These are phyloP conservation scores for Trebouxia gelatinosa DNA, from an alignment of 163 green algal species.

Conservation along the genomic window DNA sequence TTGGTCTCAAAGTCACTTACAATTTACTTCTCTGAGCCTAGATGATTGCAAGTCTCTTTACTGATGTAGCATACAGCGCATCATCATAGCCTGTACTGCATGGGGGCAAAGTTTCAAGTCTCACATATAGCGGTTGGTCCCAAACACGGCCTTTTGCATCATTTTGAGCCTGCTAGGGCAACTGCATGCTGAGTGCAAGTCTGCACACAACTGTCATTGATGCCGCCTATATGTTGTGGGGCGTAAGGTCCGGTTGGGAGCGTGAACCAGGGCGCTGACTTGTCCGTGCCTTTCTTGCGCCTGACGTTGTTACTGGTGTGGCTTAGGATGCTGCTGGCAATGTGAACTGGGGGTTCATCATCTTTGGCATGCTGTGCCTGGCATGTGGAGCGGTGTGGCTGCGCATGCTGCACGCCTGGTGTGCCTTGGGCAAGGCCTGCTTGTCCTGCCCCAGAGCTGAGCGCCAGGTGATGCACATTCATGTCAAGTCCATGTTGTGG, in stretches of 20 bases:
- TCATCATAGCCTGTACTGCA: too few species aligned
- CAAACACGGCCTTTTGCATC: too few species aligned
- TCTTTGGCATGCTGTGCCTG: slow-evolving; percentile 16
- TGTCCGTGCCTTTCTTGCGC: not conserved
- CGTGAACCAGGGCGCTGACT: not conserved
- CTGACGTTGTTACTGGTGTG: not conserved
- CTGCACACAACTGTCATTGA: not conserved
- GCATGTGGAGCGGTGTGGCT: slow-evolving; percentile 22
- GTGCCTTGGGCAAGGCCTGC: slow-evolving; percentile 10
- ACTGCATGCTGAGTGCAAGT: not conserved
- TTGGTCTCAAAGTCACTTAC: too few species aligned
- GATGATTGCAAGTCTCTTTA: too few species aligned
- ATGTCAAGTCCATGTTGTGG: too few species aligned
- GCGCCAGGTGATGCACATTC: slow-evolving; percentile 7
- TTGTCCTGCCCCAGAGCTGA: not conserved
- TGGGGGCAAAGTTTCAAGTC: too few species aligned
- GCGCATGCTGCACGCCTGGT: slow-evolving; percentile 11
- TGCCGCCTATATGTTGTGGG: not conserved
- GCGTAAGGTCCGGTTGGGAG: not conserved
- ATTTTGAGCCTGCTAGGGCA: not conserved
- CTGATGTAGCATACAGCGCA: too few species aligned
- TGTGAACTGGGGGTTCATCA: slow-evolving; percentile 18
- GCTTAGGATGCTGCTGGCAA: slow-evolving; percentile 4
- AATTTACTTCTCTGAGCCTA: too few species aligned
- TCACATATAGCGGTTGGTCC: too few species aligned